A percentile compares a stretch with the other conserved stretches of the same genome.
These are phyloP conservation scores for Acacia melanoxylon DNA, from an alignment of 306 rosid species.

Conservation along the genomic window DNA sequence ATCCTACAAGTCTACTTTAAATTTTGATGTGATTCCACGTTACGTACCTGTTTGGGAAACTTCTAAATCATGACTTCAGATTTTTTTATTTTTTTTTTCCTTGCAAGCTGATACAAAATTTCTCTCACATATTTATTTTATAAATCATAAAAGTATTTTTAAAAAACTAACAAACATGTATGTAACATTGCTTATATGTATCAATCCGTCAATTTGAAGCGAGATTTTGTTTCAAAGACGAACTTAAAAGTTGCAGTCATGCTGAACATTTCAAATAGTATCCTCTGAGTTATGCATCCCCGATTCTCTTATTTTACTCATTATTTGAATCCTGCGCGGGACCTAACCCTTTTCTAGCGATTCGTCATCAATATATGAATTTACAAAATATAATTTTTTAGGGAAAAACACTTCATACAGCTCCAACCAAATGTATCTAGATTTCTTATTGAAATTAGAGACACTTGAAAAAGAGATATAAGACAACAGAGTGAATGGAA, in stretches of 20 bases:
- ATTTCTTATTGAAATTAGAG: background rate
- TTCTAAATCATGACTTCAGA: too few species aligned
- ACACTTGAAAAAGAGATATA: background rate
- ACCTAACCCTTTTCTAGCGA: background rate
- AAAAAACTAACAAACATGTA: background rate
- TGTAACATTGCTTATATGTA: background rate
- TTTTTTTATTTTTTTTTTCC: too few species aligned
- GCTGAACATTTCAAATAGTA: background rate
- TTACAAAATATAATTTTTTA: background rate
- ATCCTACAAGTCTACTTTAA: conserved; percentile 4
- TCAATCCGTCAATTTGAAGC: background rate
- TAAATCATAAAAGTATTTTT: too few species aligned
- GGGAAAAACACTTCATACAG: background rate
- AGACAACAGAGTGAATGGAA: background rate
- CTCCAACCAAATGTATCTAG: background rate
- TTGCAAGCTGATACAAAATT: rapidly evolving
- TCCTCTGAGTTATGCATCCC: background rate
- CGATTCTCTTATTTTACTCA: background rate
- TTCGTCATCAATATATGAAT: background rate
- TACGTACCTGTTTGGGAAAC: too few species aligned
- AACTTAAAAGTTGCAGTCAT: conserved; percentile 10
- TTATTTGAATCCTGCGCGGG: background rate
- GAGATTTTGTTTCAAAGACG: conserved; percentile 3
- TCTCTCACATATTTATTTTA: too few species aligned
- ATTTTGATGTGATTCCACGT: background rate